phyloP scores from a whole-genome alignment of 768 basidiomycete species.

The Leccinellum luteum region DNA sequence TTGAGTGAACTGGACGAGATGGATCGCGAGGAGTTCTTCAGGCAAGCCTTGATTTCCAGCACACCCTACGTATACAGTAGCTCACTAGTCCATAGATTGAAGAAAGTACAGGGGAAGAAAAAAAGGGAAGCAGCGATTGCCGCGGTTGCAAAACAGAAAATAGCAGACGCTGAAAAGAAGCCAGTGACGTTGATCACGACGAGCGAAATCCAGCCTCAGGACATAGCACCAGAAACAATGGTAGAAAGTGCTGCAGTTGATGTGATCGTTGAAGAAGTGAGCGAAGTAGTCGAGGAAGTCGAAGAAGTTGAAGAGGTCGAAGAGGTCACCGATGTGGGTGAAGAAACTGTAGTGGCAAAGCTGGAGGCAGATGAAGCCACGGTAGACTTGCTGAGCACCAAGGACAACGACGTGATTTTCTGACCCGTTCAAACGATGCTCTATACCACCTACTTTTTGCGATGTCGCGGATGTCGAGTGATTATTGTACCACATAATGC shows the following conservation, averaged over 20 bases:
- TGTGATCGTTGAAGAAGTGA: neutral
- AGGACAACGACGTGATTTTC: slow-evolving; percentile 94
- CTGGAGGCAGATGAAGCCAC: slow-evolving; percentile 32
- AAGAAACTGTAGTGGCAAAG: slow-evolving; percentile 4
- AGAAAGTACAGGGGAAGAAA: slow-evolving; percentile 98
- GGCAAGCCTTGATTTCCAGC: slow-evolving; percentile 42
- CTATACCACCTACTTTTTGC: slow-evolving; percentile 15
- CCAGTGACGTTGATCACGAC: slow-evolving; percentile 1
- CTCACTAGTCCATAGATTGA: slow-evolving; percentile 54
- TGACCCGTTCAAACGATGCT: slow-evolving; percentile 33
- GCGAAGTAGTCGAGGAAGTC: slow-evolving; percentile 15
- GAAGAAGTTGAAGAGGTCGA: too few species aligned
- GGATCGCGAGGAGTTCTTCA: slow-evolving; percentile 95
- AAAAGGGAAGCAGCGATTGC: slow-evolving; percentile 68
- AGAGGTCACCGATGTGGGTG: slow-evolving; percentile 28
- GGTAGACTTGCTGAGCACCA: slow-evolving; percentile 74
- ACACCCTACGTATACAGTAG: neutral
- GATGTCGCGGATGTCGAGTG: neutral
- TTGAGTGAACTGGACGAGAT: slow-evolving; percentile 97
- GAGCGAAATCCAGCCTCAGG: slow-evolving; percentile 5
- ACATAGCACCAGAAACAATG: neutral
- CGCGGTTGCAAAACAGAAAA: slow-evolving; percentile 23
- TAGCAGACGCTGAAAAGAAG: slow-evolving; percentile 6
- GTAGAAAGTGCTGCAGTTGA: slow-evolving; percentile 6
- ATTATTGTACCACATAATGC: slow-evolving; percentile 14